Evolutionary conservation across 1,284 basidiomycete species (phyloP).

Genomic region (Trichosporon coremiiforme): DNA sequence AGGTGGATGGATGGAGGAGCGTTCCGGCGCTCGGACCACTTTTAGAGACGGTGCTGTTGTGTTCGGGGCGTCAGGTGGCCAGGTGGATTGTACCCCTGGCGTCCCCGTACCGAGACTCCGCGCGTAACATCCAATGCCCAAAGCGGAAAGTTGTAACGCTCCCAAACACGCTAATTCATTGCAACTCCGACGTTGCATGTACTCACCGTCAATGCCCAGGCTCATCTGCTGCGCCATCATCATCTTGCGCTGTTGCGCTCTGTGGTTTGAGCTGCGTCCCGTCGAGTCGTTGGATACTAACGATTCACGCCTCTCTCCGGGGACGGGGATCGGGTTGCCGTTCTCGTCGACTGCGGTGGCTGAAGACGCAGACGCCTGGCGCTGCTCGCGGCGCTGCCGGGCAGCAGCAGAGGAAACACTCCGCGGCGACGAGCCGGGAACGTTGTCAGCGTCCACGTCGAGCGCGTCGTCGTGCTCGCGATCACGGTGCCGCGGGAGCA

Average conservation of each 20-base stretch:
- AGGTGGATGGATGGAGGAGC: constrained; percentile 13
- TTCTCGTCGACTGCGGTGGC: constrained; percentile 4
- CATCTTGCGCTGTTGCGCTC: constrained; percentile 29
- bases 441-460: constrained; percentile 11
- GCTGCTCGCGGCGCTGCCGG: constrained; percentile 14
- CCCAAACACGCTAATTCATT: background rate
- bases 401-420: background rate
- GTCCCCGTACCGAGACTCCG: constrained; percentile 4
- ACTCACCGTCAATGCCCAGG: constrained; percentile 50
- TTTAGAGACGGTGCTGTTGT: background rate
- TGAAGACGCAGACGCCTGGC: constrained; percentile 17
- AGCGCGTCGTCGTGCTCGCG: constrained; percentile 3
- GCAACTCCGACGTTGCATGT: no score
- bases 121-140: constrained; percentile 3
- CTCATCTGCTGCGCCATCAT: constrained; percentile 32
- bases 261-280: constrained; percentile 8
- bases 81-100: background rate
- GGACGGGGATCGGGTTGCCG: background rate
- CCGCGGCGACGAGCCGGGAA: constrained; percentile 1
- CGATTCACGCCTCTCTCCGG: constrained; percentile 21
- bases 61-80: background rate
- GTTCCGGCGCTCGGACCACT: constrained; percentile 17
- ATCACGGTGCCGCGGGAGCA: constrained; percentile 1
- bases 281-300: constrained; percentile 23
- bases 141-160: constrained; percentile 14